Base-by-base conservation (phyloP, 2,329 filamentous ascomycete genomes). In the Botrytis deweyae region DNA sequence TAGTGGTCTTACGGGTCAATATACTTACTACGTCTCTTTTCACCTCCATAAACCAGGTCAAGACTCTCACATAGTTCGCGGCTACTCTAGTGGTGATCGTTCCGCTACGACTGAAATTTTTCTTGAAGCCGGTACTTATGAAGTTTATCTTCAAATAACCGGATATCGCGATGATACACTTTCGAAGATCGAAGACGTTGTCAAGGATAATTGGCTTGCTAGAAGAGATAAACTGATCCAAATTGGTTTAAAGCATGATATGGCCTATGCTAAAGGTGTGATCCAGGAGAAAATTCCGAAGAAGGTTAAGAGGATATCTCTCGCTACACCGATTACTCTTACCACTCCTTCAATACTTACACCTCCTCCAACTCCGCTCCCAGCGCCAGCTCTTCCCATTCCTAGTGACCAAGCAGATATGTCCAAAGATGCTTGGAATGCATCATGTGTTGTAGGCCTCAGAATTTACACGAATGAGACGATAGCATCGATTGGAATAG, bases 1-100 rank as follows among this genome's bases (percentile, higher is more conserved):
- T 78, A 85, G 85, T 75, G 89, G 88, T 7, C 84, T 90, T 0
- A 82, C 86, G 22, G 89, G 89, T 6, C 87, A 89, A 78, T 90
- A 90, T 75, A 58, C 55, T 9, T 85, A 84, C 73, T 75, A 80
- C 25, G 76, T 88, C 84, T 81, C 78, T 38, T 82, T 82, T 72
- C 82, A 86, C 8, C 79, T 88, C 2, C 86, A 88, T 73, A 81
- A 84, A 72, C 81, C 84, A 7, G 84, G 84, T 10, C 84, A 85
- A 2, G 86, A 88, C 70, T 86, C 88, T 75, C 89, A 89, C 74
- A 84, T 89, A 18, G 87, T 89, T 9, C 84, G 87, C 25, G 70
- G 73, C 22, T 70, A 74, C 44, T 58, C 69, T 8, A 87, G 85
- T 5, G 87, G 88, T 65, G 84, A 85, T 16, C 85, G 88, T 3